phyloP scores from a whole-genome alignment of 176 grass and related monocot genomes.

The Avena sativa region DNA sequence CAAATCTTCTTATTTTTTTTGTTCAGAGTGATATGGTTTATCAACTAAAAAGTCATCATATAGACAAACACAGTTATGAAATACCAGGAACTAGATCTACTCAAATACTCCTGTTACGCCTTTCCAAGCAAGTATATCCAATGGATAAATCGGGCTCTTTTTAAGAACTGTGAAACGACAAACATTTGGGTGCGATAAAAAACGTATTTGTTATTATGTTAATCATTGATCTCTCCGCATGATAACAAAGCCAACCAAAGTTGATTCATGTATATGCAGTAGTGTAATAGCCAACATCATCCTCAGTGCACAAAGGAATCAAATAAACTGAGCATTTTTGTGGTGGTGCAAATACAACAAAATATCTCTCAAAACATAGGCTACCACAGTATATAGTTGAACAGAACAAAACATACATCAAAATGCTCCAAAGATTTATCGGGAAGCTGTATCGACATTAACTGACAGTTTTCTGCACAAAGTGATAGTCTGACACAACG shows the following conservation, averaged over 20 bases:
- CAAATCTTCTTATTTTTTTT: neutral
- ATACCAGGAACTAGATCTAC: neutral
- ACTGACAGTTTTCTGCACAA: neutral
- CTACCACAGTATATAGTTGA: neutral
- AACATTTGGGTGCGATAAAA: neutral
- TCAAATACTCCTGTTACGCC: neutral
- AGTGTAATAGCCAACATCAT: neutral
- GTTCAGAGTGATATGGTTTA: neutral
- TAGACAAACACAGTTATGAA: slow-evolving; percentile 5
- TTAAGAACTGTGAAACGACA: neutral
- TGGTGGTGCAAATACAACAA: neutral
- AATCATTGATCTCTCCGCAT: slow-evolving; percentile 11
- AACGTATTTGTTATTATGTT: neutral
- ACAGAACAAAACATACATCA: slow-evolving; percentile 17
- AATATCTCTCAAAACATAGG: neutral
- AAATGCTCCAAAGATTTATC: slow-evolving; percentile 3
- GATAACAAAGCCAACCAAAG: neutral
- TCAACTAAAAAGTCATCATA: neutral
- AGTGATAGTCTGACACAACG: neutral
- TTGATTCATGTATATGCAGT: neutral
- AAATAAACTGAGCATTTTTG: neutral
- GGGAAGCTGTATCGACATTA: neutral
- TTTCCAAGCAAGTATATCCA: neutral
- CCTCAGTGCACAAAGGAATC: neutral
- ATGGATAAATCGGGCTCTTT: neutral